Conservation (phyloP, 257 asterid species). For the Rubia yunnanensis region DNA sequence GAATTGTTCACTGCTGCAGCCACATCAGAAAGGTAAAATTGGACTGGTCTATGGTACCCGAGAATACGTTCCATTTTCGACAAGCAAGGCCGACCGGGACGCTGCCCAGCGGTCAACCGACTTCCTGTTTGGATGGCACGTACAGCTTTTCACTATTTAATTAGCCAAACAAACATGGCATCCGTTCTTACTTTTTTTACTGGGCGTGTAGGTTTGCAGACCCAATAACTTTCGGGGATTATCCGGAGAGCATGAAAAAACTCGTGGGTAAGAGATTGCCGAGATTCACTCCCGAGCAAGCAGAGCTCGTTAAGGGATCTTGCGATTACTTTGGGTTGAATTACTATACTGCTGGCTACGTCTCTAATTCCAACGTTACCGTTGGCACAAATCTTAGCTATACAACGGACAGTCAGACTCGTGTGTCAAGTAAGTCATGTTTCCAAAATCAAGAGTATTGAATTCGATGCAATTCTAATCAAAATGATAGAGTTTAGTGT, state of each 20-base stretch:
- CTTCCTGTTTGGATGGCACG: constrained; percentile 37
- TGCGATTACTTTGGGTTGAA: constrained; percentile 22
- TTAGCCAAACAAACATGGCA: too few species aligned
- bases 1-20: too few species aligned
- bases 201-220: constrained; percentile 15
- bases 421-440: constrained; percentile 11
- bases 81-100: constrained; percentile 11
- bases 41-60: constrained; percentile 31
- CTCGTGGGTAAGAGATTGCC: constrained; percentile 20
- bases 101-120: constrained; percentile 49
- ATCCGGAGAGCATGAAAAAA: constrained; percentile 16
- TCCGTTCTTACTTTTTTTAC: background rate
- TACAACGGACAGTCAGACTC: constrained; percentile 8
- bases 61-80: constrained; percentile 40
- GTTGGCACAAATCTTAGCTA: constrained; percentile 3
- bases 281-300: constrained; percentile 11
- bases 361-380: background rate
- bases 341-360: constrained; percentile 19
- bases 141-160: background rate
- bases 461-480: too few species aligned
- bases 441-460: too few species aligned
- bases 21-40: constrained; percentile 45
- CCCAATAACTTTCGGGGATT: constrained; percentile 18
- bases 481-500: too few species aligned
- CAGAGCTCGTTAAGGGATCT: constrained; percentile 16